Base-by-base conservation (phyloP, 352 stramenopile species). In the Phytophthora vignae region DNA sequence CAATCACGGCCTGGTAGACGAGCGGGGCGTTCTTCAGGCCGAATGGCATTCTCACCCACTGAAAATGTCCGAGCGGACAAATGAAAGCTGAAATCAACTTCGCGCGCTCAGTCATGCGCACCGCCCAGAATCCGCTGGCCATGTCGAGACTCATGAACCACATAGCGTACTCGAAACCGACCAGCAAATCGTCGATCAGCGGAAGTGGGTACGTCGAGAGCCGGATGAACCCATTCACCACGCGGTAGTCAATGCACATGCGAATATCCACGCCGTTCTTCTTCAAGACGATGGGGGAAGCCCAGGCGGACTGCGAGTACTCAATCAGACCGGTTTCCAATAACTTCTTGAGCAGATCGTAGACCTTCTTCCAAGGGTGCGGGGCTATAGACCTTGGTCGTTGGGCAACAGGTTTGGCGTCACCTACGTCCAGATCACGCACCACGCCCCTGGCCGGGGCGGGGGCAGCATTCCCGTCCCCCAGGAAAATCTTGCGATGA, bases 391-490 rank as follows among this genome's bases (percentile, higher is more conserved):
- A 50, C 6, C 44, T 9, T 0, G 44, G 44, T 12, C 44, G 44
- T 25, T 50, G 44, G 15, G 44, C 44, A 3, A 50, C 44, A 21
- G 44, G 44, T 22, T 22, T 50, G 22, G 56, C 36, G 7, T 62
- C 56, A 15, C 56, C 56, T 3, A 62, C 56, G 15, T 53, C 56
- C 2, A 62, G 2, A 9, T 62, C 56, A 33, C 38, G 54, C 7
- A 61, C 31, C 9, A 62, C 56, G 1, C 56, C 56, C 1, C 56
- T 21, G 5, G 22, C 56, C 4, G 50, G 56, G 17, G 56, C 56
- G 11, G 56, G 56, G 11, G 42, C 56, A 3, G 56, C 56, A 63
- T 63, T 63, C n/a, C 56, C 56, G 31, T 63, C 42, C 10, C 56
- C 42, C 14, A 63, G 15, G 40, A 63, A 63, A 15, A 63, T 54